Evolutionary conservation across 2,329 filamentous ascomycete genomes (phyloP).

Genomic region (Xylariaceae sp.): DNA sequence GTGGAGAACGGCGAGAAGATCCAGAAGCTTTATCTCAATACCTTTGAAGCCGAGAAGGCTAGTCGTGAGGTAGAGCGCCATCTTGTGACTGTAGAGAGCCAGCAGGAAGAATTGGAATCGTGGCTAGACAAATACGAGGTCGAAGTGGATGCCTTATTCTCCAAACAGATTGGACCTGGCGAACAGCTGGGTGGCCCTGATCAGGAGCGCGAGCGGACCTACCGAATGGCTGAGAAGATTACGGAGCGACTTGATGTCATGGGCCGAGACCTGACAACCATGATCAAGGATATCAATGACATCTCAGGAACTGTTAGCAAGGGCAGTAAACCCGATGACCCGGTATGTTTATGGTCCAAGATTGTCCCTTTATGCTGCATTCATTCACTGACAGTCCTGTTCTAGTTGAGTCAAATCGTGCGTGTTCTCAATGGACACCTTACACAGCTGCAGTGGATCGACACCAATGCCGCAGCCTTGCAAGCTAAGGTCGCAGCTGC

Average conservation of each 20-base stretch:
- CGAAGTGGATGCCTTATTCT: conserved; percentile 86
- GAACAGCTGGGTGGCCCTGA: conserved; percentile 84
- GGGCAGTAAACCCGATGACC: conserved; percentile 82
- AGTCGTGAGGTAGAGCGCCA: conserved; percentile 93
- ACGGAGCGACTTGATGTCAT: conserved; percentile 90
- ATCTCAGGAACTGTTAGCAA: conserved; percentile 88
- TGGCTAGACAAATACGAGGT: conserved; percentile 90
- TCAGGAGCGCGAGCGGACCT: conserved; percentile 92
- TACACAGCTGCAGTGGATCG: conserved; percentile 88
- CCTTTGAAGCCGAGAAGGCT: conserved; percentile 89
- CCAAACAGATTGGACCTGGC: conserved; percentile 70
- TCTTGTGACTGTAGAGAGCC: conserved; percentile 81
- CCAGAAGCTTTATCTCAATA: conserved; percentile 85
- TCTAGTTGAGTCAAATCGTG: conserved; percentile 87
- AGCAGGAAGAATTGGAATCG: conserved; percentile 84
- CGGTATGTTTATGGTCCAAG: conserved; percentile 49
- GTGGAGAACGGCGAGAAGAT: conserved; percentile 96
- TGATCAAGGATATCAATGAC: conserved; percentile 97
- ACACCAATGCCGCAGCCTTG: conserved; percentile 75
- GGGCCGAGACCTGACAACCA: conserved; percentile 86
- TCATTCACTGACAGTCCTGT: conserved; percentile 18
- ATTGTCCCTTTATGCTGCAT: conserved; percentile 3
- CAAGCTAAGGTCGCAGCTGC: conserved; percentile 79
- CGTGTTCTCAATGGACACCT: conserved; percentile 92
- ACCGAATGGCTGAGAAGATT: conserved; percentile 91